Evolutionary conservation across 108 stramenopile genomes (phyloP).

Genomic region (Nannochloropsis gaditana): DNA sequence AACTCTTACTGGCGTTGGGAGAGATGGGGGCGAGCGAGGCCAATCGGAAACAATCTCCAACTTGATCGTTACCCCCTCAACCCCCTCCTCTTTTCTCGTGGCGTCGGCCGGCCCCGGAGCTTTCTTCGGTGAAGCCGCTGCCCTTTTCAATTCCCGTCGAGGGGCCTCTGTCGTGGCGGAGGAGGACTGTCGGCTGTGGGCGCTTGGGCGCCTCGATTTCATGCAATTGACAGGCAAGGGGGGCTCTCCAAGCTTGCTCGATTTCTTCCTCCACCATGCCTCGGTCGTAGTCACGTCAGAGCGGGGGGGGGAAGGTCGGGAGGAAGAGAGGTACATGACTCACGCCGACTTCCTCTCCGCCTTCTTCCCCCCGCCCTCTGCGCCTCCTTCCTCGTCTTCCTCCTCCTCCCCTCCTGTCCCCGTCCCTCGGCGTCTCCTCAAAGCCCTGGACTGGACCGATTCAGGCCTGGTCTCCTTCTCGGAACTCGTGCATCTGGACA

Average conservation of each 20-base stretch:
- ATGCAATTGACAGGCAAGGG: neutral
- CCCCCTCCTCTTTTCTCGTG: neutral
- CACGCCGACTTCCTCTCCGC: neutral
- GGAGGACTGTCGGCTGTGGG: neutral
- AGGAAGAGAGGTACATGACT: neutral
- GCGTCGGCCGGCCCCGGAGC: neutral
- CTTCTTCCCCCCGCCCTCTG: neutral
- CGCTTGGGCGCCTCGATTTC: neutral
- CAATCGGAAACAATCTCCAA: neutral
- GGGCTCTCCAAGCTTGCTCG: neutral
- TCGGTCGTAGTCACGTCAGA: neutral
- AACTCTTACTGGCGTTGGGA: too few species aligned
- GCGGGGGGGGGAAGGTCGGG: neutral
- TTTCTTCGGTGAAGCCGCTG: neutral
- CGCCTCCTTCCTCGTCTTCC: neutral
- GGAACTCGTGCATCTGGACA: neutral
- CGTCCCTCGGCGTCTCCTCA: neutral
- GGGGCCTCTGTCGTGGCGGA: neutral
- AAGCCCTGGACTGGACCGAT: neutral
- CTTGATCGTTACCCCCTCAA: neutral
- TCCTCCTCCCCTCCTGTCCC: neutral
- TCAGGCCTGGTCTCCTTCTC: neutral
- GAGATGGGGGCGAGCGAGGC: too few species aligned
- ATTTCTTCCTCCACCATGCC: neutral
- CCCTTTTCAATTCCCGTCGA: neutral